A percentile compares a stretch with the other conserved stretches of the same genome.
Conservation (phyloP, 2,329 filamentous ascomycete genomes). For the Cytospora mali region DNA sequence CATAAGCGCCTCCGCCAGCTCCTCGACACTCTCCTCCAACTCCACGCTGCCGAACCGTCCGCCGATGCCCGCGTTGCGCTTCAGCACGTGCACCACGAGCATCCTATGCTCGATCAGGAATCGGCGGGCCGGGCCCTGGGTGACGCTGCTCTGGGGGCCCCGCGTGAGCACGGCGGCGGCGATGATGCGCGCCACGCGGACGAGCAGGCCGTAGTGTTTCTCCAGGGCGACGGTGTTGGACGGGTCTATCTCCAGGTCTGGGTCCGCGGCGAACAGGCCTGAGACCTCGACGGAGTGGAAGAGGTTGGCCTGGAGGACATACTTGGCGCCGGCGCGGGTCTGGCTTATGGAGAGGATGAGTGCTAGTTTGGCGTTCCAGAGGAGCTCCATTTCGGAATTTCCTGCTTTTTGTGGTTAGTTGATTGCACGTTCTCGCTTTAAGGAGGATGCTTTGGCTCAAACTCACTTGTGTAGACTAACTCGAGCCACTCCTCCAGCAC, state of each 20-base stretch:
- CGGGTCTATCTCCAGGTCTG: conserved; percentile 79
- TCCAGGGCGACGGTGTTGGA: conserved; percentile 68
- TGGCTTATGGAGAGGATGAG: conserved; percentile 84
- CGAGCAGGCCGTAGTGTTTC: conserved; percentile 82
- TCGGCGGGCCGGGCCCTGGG: conserved; percentile 64
- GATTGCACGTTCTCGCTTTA: conserved; percentile 7
- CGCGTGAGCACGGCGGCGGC: conserved; percentile 79
- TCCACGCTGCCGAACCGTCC: conserved; percentile 29
- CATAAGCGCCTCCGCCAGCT: conserved; percentile 83
- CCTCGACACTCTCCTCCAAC: conserved; percentile 66
- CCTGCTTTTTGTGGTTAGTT: conserved; percentile 34
- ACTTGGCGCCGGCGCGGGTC: conserved; percentile 79
- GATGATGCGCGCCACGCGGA: conserved; percentile 79
- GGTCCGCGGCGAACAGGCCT: conserved; percentile 85
- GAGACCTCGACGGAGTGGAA: conserved; percentile 81
- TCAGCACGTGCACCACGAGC: conserved; percentile 86
- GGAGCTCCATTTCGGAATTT: conserved; percentile 50
- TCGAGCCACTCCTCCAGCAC: conserved; percentile 73
- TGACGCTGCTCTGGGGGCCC: conserved; percentile 83
- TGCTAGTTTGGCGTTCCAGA: conserved; percentile 72
- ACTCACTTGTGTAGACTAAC: conserved; percentile 58
- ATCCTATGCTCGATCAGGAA: conserved; percentile 84
- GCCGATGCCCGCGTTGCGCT: conserved; percentile 77
- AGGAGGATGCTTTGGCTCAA: conserved; percentile 24
- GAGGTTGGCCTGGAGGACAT: conserved; percentile 86